These are phyloP conservation scores for Cystobasidium ongulense DNA, from an alignment of 768 basidiomycete genomes.

Conservation along the genomic window DNA sequence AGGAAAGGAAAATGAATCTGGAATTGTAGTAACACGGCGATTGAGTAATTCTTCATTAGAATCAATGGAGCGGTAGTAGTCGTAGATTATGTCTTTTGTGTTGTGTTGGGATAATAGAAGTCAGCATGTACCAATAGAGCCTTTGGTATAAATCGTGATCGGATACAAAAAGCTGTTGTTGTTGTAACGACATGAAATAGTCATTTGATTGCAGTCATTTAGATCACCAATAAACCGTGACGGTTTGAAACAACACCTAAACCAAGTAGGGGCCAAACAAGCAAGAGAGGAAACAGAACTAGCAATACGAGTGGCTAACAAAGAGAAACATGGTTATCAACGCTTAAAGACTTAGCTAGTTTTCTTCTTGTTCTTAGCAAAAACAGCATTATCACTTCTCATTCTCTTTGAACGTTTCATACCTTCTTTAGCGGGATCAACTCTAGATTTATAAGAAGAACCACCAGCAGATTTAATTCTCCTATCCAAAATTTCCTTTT, in stretches of 20 bases:
- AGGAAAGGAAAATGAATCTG: not conserved
- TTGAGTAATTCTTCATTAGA: not conserved
- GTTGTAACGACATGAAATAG: too few species aligned
- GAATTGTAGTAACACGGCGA: not conserved
- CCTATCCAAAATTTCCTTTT: conserved; percentile 20
- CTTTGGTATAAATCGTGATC: too few species aligned
- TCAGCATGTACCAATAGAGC: too few species aligned
- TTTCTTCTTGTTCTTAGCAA: conserved; percentile 27
- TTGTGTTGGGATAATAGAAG: too few species aligned
- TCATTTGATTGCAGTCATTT: too few species aligned
- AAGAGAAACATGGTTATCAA: not conserved
- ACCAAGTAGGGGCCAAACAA: too few species aligned
- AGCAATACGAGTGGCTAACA: not conserved
- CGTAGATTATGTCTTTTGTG: too few species aligned
- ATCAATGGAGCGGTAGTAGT: not conserved
- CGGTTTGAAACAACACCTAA: too few species aligned
- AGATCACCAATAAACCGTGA: too few species aligned
- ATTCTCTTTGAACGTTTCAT: conserved; percentile 3
- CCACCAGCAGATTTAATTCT: conserved; percentile 3
- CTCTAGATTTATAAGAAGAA: not conserved
- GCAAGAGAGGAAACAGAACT: too few species aligned
- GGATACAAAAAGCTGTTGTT: too few species aligned
- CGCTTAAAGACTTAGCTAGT: not conserved
- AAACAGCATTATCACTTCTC: conserved; percentile 5
- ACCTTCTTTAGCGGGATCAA: conserved; percentile 15